Base-by-base conservation (phyloP, 73 alveolate genomes). In the Paramecium pentaurelia region DNA sequence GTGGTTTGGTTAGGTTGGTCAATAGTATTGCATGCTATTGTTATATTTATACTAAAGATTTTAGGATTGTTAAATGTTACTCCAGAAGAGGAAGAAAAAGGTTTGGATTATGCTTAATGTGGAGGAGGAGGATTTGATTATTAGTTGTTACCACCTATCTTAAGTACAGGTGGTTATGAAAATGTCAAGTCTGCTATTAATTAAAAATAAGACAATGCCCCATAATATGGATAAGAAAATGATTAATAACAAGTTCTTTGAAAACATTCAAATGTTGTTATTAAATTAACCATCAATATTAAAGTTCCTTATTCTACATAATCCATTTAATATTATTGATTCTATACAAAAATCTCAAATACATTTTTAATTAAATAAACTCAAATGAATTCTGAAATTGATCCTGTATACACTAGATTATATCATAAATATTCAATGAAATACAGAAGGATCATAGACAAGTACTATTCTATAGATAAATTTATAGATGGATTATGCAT, bases 1-100 rank as follows among this genome's bases (percentile, higher is more conserved):
- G 92, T 88, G 14, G 94, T 86, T 32, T 70, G 60, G 58, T 51
- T 88, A 38, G 94, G 83, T 7, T 88, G 94, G 94, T 64, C 92
- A 7, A 83, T 58, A 3, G 87, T 77, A 18, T 54, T 75, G 27
- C 86, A 75, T 64, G 42, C 30, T 8, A 2, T 88, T 11, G 71
- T 88, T 16, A 44, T 88, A 6, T 71, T 54, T 30, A 25, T 75
- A 12, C 34, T 75, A 70, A 34, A 88, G 18, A 25, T 71, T 20
- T 28, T 88, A 18, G 90, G 94, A 14, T 70, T 88, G 25, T 25
- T 88, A 1, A 75, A 77, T 34, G 87, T 88, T 8, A 47, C 93
- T 77, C 58, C 37, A 83, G 70, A 88, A 25, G 93, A 37, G 8
- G 94, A 88, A 36, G 90, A 70, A 70, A 70, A 70, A 37, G 94